Evolutionary conservation across 2,329 filamentous ascomycete genomes (phyloP).

Genomic region (Aspergillus hortae): DNA sequence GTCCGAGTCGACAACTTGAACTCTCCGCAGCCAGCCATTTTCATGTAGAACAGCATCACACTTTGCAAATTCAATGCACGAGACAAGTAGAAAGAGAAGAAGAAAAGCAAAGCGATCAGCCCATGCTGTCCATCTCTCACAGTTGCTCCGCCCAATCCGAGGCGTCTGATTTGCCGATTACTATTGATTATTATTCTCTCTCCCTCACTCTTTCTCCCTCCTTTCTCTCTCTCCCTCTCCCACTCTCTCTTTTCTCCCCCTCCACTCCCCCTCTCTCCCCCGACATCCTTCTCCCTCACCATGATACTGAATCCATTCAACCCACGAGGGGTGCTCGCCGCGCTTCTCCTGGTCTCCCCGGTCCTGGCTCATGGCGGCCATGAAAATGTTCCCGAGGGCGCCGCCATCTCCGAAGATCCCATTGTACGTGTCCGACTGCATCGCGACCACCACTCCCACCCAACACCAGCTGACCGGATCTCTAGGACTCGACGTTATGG

Average conservation of each 20-base stretch:
- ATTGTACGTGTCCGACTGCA: conserved; percentile 53
- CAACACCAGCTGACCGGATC: conserved; percentile 5
- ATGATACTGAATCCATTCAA: conserved; percentile 16
- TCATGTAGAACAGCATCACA: no score
- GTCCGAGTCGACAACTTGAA: no score
- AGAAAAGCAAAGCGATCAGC: no score
- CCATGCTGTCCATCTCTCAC: no score
- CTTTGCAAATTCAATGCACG: no score
- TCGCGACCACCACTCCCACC: background rate
- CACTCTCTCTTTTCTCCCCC: background rate
- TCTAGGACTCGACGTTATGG: conserved; percentile 79
- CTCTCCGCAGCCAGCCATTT: no score
- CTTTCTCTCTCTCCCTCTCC: conserved; percentile 8
- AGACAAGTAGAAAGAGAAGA: no score
- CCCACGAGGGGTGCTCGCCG: conserved; percentile 19
- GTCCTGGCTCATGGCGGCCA: conserved; percentile 52
- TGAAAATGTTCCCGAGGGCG: conserved; percentile 63
- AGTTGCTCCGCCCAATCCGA: conserved; percentile 11
- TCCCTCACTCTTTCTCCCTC: conserved; percentile 3
- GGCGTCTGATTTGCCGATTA: conserved; percentile 5
- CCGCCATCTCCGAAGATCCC: conserved; percentile 67
- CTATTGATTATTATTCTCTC: background rate
- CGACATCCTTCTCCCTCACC: conserved; percentile 3
- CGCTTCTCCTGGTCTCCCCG: conserved; percentile 26
- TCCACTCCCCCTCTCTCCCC: background rate